A percentile compares a stretch with the other conserved stretches of the same genome.
These are phyloP conservation scores for Carex scoparia DNA, from an alignment of 176 grass and related monocot species.

Conservation along the genomic window DNA sequence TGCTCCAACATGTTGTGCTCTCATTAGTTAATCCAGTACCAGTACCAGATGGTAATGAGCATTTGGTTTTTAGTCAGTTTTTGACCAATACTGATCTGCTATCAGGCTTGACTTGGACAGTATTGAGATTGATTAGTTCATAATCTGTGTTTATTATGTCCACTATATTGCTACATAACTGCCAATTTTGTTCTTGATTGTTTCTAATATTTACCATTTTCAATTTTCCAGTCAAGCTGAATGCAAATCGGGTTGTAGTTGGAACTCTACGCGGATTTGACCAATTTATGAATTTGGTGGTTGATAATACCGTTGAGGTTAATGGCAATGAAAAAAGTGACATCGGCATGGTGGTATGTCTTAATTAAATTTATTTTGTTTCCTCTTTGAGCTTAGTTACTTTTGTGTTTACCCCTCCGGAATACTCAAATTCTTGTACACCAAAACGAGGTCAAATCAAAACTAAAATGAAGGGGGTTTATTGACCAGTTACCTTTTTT, in stretches of 20 bases:
- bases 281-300: conserved; percentile 94
- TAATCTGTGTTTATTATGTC: background rate
- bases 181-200: background rate
- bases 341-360: conserved; percentile 90
- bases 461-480: background rate
- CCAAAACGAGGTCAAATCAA: background rate
- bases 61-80: background rate
- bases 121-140: background rate
- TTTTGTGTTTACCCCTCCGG: background rate
- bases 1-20: too few species aligned
- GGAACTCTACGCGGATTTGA: conserved; percentile 88
- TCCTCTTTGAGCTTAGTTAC: background rate
- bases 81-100: background rate
- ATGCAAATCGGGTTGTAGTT: conserved; percentile 78
- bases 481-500: background rate
- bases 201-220: background rate
- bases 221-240: conserved; percentile 68
- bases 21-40: background rate
- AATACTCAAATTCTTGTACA: background rate
- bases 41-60: background rate
- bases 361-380: background rate
- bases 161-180: background rate
- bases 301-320: conserved; percentile 85
- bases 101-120: background rate
- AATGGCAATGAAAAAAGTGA: conserved; percentile 86